Conservation (phyloP, 2,329 filamentous ascomycete species). For the Fusarium drepaniforme region DNA sequence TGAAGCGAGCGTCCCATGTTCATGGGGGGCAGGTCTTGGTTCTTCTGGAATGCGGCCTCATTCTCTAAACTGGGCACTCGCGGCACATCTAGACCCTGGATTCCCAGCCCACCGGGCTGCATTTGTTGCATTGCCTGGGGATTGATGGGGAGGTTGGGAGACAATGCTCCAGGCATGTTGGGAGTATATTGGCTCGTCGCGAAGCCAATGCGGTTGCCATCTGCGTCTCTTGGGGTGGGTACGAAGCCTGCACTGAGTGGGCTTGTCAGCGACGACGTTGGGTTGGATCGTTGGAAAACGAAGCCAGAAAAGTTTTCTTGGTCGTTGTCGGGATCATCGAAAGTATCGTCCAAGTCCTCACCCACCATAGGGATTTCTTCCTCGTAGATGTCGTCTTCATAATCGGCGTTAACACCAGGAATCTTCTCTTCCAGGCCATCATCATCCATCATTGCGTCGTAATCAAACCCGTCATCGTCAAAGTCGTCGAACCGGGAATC, state of each 20-base stretch:
- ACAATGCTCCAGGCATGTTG: conserved; percentile 31
- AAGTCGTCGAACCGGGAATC: conserved; percentile 72
- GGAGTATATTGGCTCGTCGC: conserved; percentile 64
- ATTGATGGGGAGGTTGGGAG: conserved; percentile 27
- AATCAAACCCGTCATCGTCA: conserved; percentile 71
- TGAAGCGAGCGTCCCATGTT: conserved; percentile 18
- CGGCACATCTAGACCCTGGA: conserved; percentile 51
- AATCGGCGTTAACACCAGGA: conserved; percentile 66
- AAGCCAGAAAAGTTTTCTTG: conserved; percentile 73
- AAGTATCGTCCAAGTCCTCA: conserved; percentile 44
- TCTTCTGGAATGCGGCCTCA: conserved; percentile 38
- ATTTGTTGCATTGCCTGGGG: conserved; percentile 23
- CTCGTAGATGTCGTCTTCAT: conserved; percentile 56
- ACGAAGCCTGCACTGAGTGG: conserved; percentile 61
- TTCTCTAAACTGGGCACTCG: conserved; percentile 30
- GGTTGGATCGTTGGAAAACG: conserved; percentile 67
- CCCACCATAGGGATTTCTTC: conserved; percentile 47
- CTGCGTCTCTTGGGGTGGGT: conserved; percentile 66
- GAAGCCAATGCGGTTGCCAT: conserved; percentile 68
- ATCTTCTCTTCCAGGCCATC: conserved; percentile 76
- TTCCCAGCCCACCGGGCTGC: conserved; percentile 55
- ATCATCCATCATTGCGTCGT: conserved; percentile 74
- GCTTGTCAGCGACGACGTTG: conserved; percentile 62
- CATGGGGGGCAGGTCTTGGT: conserved; percentile 30
- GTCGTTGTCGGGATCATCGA: conserved; percentile 45